Conservation (phyloP, 2,329 filamentous ascomycete species). For the Stagonosporopsis cucurbitacearum region DNA sequence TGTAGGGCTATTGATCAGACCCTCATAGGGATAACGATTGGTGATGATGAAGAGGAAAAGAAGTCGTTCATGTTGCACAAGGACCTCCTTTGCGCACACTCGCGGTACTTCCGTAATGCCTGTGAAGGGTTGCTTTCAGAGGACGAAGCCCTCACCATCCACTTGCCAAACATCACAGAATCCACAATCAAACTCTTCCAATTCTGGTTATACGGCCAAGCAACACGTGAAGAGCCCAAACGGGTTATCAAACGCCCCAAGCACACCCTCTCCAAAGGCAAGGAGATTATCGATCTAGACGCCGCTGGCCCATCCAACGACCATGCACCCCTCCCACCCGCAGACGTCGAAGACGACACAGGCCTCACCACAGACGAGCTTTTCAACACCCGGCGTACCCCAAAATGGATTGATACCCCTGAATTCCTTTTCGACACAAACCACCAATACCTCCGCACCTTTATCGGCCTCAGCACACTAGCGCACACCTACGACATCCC, state of each 20-base stretch:
- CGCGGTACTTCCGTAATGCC: slow-evolving; percentile 24
- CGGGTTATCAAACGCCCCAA: slow-evolving; percentile 15
- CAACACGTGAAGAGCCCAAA: slow-evolving; percentile 17
- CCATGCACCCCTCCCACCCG: background rate
- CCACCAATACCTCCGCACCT: slow-evolving; percentile 17
- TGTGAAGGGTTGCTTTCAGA: slow-evolving; percentile 22
- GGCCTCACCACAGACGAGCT: slow-evolving; percentile 7
- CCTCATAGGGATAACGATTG: slow-evolving; percentile 19
- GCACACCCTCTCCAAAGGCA: slow-evolving; percentile 6
- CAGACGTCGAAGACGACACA: slow-evolving; percentile 3
- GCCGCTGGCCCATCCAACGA: background rate
- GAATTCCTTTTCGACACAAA: slow-evolving; percentile 20
- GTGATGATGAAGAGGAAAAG: slow-evolving; percentile 14
- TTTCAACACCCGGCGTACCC: slow-evolving; percentile 13
- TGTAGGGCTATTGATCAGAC: slow-evolving; percentile 19
- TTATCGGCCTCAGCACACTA: slow-evolving; percentile 24
- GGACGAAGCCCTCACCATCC: slow-evolving; percentile 12
- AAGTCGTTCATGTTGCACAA: slow-evolving; percentile 24
- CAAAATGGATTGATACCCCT: slow-evolving; percentile 11
- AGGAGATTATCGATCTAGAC: slow-evolving; percentile 6
- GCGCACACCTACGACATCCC: slow-evolving; percentile 22
- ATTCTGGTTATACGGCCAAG: slow-evolving; percentile 27
- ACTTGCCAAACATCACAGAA: slow-evolving; percentile 19
- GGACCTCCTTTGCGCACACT: slow-evolving; percentile 22
- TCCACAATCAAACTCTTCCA: slow-evolving; percentile 23